These are phyloP conservation scores for Sugiyamaella pinicola DNA, from an alignment of 1,139 yeast species.

Conservation along the genomic window DNA sequence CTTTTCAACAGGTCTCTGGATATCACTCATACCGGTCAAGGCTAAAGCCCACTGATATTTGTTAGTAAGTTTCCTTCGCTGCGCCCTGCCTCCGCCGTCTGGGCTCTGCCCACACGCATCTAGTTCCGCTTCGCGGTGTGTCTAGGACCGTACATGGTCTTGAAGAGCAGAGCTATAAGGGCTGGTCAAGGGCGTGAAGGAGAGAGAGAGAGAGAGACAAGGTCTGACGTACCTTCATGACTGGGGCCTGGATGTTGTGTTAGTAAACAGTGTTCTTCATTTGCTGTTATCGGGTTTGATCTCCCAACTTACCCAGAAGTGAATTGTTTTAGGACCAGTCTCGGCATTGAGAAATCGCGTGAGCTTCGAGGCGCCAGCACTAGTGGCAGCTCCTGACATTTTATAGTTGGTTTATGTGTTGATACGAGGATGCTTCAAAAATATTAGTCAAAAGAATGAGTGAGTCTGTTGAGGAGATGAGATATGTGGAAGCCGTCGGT, in stretches of 20 bases:
- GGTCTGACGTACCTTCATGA: slow-evolving; percentile 46
- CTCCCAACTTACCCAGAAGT: slow-evolving; percentile 68
- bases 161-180: not conserved
- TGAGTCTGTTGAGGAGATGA: not conserved
- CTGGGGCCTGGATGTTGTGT: slow-evolving; percentile 49
- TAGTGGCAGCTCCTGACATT: slow-evolving; percentile 51
- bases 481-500: not conserved
- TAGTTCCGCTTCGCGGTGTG: not conserved
- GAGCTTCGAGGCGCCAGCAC: slow-evolving; percentile 47
- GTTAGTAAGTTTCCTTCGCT: slow-evolving; percentile 6
- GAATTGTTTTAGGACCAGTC: slow-evolving; percentile 94
- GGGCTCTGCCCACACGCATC: not conserved
- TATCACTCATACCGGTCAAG: slow-evolving; percentile 84
- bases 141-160: too few relatives aligned
- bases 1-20: slow-evolving; percentile 87
- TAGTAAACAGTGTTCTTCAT: not conserved
- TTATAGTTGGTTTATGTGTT: slow-evolving; percentile 4
- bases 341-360: slow-evolving; percentile 75
- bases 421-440: not conserved
- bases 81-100: not conserved
- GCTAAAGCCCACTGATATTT: slow-evolving; percentile 75
- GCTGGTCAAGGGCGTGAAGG: not conserved
- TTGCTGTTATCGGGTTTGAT: not conserved
- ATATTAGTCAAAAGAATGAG: not conserved
- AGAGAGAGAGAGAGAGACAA: not conserved